Evolutionary conservation across 208 protist species (phyloP), one percentile per base, ranked within the genome.

Genomic region (Leishmania amazonensis): DNA sequence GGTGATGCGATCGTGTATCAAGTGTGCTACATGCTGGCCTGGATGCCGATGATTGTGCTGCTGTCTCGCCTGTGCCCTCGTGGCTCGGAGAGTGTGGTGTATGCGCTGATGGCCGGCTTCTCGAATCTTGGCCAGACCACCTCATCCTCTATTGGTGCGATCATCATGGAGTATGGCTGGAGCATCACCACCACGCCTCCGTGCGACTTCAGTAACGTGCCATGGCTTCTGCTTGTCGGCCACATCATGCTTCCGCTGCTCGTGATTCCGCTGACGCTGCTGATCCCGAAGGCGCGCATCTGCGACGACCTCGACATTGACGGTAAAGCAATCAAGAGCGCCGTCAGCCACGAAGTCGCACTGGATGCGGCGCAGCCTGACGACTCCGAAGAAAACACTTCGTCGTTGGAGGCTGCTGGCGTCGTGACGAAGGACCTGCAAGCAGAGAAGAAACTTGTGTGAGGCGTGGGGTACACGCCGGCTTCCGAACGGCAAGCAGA

Each of bases 71-170:
- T 98, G 24, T 96, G 93, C 79, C 94, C 95, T 17, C 88, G 86
- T 40, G 93, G 92, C 17, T 90, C 93, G 64, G 95, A 98, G 85
- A 86, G 83, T 21, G 89, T 94, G 40, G 89, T 96, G 71, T 96
- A 94, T 72, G 90, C 95, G n/a, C 84, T 97, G 42, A 87, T 98
- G 81, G 91, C 94, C 6, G 93, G 93, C 51, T 95, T 94, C 78
- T 83, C 92, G 35, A 96, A 96, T 87, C 85, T 98, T 60, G 95
- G 93, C 15, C 79, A 83, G 78, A 84, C 85, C 53, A 89, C 89
- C 28, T 81, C 89, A 1, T 71, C 62, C 42, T 79, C 87, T 0
- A 75, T 93, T 38, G 93, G 87, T 17, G 81, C 88, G n/a, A 78
- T 93, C 8, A 70, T 96, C 40, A 94, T 95, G 83, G 89, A 94